phyloP scores from a whole-genome alignment of 2,329 filamentous ascomycete genomes.

The Fusarium proliferatum region DNA sequence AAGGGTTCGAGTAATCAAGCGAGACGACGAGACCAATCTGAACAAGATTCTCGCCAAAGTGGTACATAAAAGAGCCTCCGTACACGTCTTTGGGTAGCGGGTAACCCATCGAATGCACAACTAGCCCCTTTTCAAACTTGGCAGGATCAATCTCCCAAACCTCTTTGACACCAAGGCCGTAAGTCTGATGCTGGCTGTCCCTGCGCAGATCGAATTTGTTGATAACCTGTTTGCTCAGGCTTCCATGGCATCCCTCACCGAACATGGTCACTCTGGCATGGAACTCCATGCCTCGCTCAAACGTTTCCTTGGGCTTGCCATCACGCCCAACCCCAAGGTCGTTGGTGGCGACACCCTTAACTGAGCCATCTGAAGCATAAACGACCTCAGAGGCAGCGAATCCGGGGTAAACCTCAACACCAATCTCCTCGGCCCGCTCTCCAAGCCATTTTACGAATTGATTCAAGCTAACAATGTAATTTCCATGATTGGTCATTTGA shows the following conservation, averaged over 20 bases:
- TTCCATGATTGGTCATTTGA: slow-evolving; percentile 98
- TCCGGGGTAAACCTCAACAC: slow-evolving; percentile 95
- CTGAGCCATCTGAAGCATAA: slow-evolving; percentile 86
- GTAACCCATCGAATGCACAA: slow-evolving; percentile 93
- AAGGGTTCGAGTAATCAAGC: slow-evolving; percentile 95
- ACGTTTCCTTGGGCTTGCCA: slow-evolving; percentile 87
- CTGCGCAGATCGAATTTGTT: slow-evolving; percentile 92
- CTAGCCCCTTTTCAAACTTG: slow-evolving; percentile 88
- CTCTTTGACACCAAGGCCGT: slow-evolving; percentile 94
- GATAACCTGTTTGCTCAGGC: slow-evolving; percentile 91
- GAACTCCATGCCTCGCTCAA: slow-evolving; percentile 98
- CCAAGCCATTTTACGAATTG: slow-evolving; percentile 96
- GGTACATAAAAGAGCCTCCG: slow-evolving; percentile 99
- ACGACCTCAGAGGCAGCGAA: slow-evolving; percentile 95
- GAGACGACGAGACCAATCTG: slow-evolving; percentile 91
- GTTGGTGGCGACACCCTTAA: slow-evolving; percentile 95
- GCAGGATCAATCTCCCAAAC: slow-evolving; percentile 96
- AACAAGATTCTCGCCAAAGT: slow-evolving; percentile 97
- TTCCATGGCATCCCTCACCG: slow-evolving; percentile 95
- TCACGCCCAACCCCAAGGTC: slow-evolving; percentile 86
- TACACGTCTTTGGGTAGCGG: slow-evolving; percentile 90
- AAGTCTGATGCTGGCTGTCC: slow-evolving; percentile 94
- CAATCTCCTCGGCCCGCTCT: slow-evolving; percentile 94
- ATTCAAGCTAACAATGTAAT: slow-evolving; percentile 96
- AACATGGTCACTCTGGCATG: slow-evolving; percentile 92